A percentile compares a stretch with the other conserved stretches of the same genome.
These are phyloP conservation scores for Beta lomatogona DNA, from an alignment of 179 eudicot species.

Conservation along the genomic window DNA sequence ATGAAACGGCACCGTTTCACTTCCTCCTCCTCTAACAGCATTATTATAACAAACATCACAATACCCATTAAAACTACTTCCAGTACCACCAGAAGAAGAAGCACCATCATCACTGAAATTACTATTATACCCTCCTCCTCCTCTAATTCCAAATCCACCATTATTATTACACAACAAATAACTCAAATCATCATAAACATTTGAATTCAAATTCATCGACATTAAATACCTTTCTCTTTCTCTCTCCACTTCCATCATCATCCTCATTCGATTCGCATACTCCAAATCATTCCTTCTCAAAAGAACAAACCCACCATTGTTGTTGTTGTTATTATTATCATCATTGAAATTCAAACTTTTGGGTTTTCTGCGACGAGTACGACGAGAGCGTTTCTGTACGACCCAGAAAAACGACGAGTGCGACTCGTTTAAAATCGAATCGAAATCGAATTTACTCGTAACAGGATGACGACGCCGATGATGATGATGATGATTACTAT, in stretches of 20 bases:
- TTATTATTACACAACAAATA: not conserved
- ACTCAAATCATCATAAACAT: constrained; percentile 32
- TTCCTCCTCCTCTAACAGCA: constrained; percentile 13
- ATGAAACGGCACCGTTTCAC: constrained; percentile 40
- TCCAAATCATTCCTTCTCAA: not conserved
- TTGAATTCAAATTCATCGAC: constrained; percentile 31
- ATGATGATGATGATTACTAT: not conserved
- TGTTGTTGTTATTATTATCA: not conserved
- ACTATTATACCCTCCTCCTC: not conserved
- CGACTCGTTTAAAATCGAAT: not conserved
- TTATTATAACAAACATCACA: constrained; percentile 30
- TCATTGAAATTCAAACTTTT: constrained; percentile 23
- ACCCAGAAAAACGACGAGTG: constrained; percentile 32
- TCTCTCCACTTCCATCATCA: constrained; percentile 17
- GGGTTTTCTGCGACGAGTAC: constrained; percentile 25
- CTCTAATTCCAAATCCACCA: not conserved
- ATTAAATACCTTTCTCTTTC: constrained; percentile 28
- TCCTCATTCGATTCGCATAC: not conserved
- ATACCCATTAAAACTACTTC: constrained; percentile 34
- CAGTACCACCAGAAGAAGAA: constrained; percentile 17
- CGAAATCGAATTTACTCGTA: constrained; percentile 40
- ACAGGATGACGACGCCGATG: constrained; percentile 30
- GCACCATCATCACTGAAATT: constrained; percentile 17
- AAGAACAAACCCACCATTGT: not conserved
- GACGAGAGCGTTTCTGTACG: constrained; percentile 37